These are phyloP conservation scores for Pseudocercospora eumusae DNA, from an alignment of 2,329 filamentous ascomycete species.

Conservation along the genomic window DNA sequence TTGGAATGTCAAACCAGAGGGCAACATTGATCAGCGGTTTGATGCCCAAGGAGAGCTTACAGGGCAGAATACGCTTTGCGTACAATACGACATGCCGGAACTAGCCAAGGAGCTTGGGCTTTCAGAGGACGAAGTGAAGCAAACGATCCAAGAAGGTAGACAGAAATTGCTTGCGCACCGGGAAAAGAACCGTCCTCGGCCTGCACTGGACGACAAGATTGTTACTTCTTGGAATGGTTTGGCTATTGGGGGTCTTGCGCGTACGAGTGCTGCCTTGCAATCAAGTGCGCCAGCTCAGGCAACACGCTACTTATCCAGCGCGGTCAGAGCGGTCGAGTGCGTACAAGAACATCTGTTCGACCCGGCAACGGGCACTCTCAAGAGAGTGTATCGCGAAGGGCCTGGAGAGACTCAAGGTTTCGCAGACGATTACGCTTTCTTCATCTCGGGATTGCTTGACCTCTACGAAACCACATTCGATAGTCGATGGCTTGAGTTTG, in stretches of 20 bases:
- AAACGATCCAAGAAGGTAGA: slow-evolving; percentile 67
- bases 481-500: slow-evolving; percentile 73
- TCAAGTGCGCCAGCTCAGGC: slow-evolving; percentile 54
- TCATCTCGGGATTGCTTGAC: slow-evolving; percentile 79
- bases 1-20: slow-evolving; percentile 80
- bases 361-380: slow-evolving; percentile 60
- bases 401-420: slow-evolving; percentile 70
- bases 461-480: slow-evolving; percentile 83
- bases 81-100: slow-evolving; percentile 66
- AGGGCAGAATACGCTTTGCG: slow-evolving; percentile 83
- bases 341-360: slow-evolving; percentile 76
- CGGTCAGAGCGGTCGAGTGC: slow-evolving; percentile 69
- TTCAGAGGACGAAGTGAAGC: slow-evolving; percentile 66
- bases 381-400: slow-evolving; percentile 71
- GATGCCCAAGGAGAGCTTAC: slow-evolving; percentile 94
- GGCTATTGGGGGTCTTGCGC: slow-evolving; percentile 78
- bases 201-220: slow-evolving; percentile 83
- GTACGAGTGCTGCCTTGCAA: slow-evolving; percentile 69
- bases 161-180: slow-evolving; percentile 70
- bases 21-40: slow-evolving; percentile 78
- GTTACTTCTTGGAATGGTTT: slow-evolving; percentile 87
- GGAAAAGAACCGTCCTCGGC: slow-evolving; percentile 71
- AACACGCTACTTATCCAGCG: slow-evolving; percentile 61
- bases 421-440: slow-evolving; percentile 91
- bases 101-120: slow-evolving; percentile 75